These are phyloP conservation scores for Eremothecium gossypii DNA, from an alignment of 1,139 yeast species.

Conservation along the genomic window DNA sequence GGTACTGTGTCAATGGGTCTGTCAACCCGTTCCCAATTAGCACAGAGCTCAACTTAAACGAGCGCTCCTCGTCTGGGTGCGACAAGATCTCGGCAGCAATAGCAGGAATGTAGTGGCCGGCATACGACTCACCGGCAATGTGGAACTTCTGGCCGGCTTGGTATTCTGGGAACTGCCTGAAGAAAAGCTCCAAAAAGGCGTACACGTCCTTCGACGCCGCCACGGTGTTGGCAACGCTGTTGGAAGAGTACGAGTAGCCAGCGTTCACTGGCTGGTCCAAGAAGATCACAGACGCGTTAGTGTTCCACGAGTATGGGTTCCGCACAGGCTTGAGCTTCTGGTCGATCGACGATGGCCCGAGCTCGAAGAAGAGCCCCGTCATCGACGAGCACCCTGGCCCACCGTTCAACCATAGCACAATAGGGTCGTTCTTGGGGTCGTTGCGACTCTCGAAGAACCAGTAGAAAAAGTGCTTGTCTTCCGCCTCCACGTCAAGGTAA, in stretches of 20 bases:
- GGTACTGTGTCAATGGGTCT: constrained; percentile 83
- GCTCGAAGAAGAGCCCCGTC: constrained; percentile 85
- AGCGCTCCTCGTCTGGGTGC: constrained; percentile 57
- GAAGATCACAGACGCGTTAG: constrained; percentile 82
- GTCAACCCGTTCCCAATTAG: constrained; percentile 95
- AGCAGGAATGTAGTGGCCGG: constrained; percentile 94
- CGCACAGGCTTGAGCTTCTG: constrained; percentile 56
- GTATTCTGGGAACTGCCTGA: constrained; percentile 84
- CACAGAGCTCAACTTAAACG: constrained; percentile 77
- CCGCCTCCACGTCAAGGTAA: constrained; percentile 73
- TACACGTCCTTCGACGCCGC: constrained; percentile 92
- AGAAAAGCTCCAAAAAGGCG: constrained; percentile 83
- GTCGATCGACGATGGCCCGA: constrained; percentile 76
- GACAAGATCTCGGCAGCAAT: constrained; percentile 81
- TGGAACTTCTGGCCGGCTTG: constrained; percentile 56
- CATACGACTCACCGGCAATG: constrained; percentile 98
- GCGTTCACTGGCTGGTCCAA: constrained; percentile 93
- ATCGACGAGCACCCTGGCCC: constrained; percentile 89
- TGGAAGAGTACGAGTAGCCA: constrained; percentile 75
- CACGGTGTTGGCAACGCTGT: constrained; percentile 59
- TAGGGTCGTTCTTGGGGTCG: constrained; percentile 78
- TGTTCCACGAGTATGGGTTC: constrained; percentile 82
- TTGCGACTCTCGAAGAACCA: constrained; percentile 89
- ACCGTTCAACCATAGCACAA: constrained; percentile 82
- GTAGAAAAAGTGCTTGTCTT: constrained; percentile 75